These are phyloP conservation scores for Uncinocarpus reesii DNA, from an alignment of 2,329 filamentous ascomycete species.

Conservation along the genomic window DNA sequence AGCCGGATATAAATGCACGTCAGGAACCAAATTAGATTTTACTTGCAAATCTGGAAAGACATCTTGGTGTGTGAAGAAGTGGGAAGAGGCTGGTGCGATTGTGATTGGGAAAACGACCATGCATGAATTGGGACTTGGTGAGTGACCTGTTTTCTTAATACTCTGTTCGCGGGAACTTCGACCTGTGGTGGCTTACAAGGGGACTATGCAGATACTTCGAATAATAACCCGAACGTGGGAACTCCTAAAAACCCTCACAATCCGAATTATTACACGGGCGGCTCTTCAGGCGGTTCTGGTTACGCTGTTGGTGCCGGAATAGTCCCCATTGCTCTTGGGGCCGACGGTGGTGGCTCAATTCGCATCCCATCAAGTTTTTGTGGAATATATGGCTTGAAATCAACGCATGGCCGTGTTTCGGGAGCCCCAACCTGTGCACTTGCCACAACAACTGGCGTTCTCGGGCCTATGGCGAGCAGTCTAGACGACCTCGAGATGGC, in stretches of 20 bases:
- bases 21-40: constrained; percentile 54
- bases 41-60: constrained; percentile 45
- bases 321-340: constrained; percentile 61
- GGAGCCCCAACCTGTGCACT: constrained; percentile 49
- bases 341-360: constrained; percentile 65
- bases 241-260: constrained; percentile 73
- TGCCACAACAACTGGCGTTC: constrained; percentile 54
- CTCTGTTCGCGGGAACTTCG: not conserved
- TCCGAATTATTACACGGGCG: constrained; percentile 64
- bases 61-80: constrained; percentile 59
- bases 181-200: not conserved
- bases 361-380: constrained; percentile 67
- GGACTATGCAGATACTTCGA: constrained; percentile 53
- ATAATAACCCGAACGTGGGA: constrained; percentile 66
- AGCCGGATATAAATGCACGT: constrained; percentile 57
- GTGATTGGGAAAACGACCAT: constrained; percentile 67
- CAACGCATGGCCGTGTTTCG: constrained; percentile 60
- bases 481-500: constrained; percentile 68
- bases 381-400: constrained; percentile 71
- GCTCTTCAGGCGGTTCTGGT: constrained; percentile 66
- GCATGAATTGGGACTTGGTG: constrained; percentile 66
- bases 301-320: constrained; percentile 61
- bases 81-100: constrained; percentile 64
- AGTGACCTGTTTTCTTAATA: constrained; percentile 19
- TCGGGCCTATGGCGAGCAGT: constrained; percentile 65